Evolutionary conservation across 164 flowering plant genomes (phyloP).

Genomic region (Hamamelis virginiana): DNA sequence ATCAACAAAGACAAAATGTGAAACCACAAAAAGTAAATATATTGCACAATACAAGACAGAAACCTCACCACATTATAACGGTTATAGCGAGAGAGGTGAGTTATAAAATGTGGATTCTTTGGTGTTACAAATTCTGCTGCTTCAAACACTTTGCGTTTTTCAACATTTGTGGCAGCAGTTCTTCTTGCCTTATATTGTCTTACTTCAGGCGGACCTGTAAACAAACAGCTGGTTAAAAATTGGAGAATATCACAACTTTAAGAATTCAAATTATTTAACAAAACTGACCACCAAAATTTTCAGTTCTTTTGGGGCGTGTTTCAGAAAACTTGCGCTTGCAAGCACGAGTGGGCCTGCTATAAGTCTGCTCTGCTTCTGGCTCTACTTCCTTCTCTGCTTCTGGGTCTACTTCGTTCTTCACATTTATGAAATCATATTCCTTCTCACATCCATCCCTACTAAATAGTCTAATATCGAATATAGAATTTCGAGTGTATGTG

Average conservation of each 20-base stretch:
- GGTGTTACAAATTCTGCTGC: conserved; percentile 3
- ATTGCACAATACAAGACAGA: background rate
- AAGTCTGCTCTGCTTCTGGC: conserved; percentile 6
- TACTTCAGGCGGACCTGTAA: conserved; percentile 1
- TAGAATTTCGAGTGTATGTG: conserved; percentile 7
- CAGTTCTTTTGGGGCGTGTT: background rate
- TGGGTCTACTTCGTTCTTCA: conserved; percentile 9
- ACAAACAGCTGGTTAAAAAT: background rate
- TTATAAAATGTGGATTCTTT: conserved; percentile 10
- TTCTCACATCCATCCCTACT: conserved; percentile 22
- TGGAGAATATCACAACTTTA: background rate
- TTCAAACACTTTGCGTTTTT: background rate
- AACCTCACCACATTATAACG: conserved; percentile 11
- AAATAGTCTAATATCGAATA: conserved; percentile 23
- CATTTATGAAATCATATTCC: background rate
- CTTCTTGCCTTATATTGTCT: background rate
- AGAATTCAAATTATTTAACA: background rate
- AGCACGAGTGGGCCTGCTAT: background rate
- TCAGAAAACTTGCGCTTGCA: background rate
- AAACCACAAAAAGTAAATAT: background rate
- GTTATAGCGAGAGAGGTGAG: background rate
- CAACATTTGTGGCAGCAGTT: background rate
- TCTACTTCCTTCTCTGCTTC: conserved; percentile 15
- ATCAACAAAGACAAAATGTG: background rate
- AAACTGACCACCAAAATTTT: conserved; percentile 8